A percentile compares a stretch with the other conserved stretches of the same genome.
These are phyloP conservation scores for Podospora conica DNA, from an alignment of 495 filamentous ascomycete genomes.

Conservation along the genomic window DNA sequence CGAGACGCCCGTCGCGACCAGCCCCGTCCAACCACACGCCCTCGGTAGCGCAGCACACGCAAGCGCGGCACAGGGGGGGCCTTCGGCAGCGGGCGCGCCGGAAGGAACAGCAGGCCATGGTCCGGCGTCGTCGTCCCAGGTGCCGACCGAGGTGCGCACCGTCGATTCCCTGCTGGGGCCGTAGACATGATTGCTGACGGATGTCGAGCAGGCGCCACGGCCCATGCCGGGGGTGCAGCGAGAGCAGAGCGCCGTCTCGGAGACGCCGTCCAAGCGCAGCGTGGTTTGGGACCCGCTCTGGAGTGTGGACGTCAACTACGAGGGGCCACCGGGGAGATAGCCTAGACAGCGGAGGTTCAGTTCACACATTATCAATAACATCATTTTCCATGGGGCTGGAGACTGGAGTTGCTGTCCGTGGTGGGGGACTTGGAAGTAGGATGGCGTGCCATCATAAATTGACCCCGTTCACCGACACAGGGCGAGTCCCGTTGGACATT, in stretches of 20 bases:
- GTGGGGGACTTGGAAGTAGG: background rate
- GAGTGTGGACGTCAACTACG: constrained; percentile 43
- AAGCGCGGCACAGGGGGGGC: background rate
- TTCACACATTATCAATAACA: background rate
- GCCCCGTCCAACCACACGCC: constrained; percentile 30
- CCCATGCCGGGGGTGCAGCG: constrained; percentile 19
- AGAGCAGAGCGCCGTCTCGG: constrained; percentile 27
- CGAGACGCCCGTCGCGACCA: constrained; percentile 32
- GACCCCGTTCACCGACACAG: background rate
- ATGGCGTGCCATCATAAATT: background rate
- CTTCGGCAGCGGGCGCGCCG: background rate
- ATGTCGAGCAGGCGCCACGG: constrained; percentile 15
- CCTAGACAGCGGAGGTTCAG: background rate
- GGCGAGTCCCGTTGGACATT: background rate
- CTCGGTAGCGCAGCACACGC: background rate
- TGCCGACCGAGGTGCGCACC: constrained; percentile 29
- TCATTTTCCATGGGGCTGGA: background rate
- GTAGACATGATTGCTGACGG: constrained; percentile 21
- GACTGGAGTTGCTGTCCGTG: background rate
- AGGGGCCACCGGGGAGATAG: constrained; percentile 18
- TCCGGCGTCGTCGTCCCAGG: background rate
- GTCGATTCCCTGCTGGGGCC: constrained; percentile 31
- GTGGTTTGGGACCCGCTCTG: constrained; percentile 52
- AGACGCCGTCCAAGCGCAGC: constrained; percentile 36
- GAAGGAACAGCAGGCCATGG: background rate